Evolutionary conservation across 257 asterid genomes (phyloP), one percentile per base, ranked within the genome.

Genomic region (Solanum sitiens): DNA sequence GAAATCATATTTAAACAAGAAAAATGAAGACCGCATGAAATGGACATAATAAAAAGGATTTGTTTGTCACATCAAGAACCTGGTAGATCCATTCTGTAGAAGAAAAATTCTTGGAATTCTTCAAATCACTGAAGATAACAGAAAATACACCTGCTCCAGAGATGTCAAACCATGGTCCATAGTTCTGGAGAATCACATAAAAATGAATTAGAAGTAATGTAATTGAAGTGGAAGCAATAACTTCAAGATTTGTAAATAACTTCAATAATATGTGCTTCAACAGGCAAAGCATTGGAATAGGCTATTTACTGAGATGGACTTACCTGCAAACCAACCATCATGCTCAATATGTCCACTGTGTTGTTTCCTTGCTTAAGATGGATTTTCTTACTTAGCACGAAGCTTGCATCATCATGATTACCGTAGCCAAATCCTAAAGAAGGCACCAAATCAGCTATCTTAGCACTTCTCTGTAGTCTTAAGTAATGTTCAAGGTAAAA

Each of bases 261-360:
- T 75, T 23, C 59, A 75, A 75, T 2, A 75, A 47, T 16, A 16
- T 80, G 15, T 27, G 44, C 67, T 79, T 45, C 68, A 47, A 42
- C 45, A 44, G 5, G 83, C 87, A 87, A 87, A 42, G 32, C 70
- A 42, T 33, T 27, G 84, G 45, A 37, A 76, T 39, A 30, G 61
- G 10, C 30, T 45, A 33, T 65, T 39, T 39, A 40, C 87, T 18
- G 32, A 25, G 11, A 68, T 72, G 84, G 37, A 47, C 83, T 23
- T 88, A 93, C 98, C 96, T 94, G 98, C 87, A 95, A 89, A 86
- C 98, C 98, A 63, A 95, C 84, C 93, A 95, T 93, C 95, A 94
- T 93, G 86, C 98, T 95, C 89, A 95, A 90, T 5, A 95, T 87
- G 79, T 94, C 98, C 86, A 95, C 33, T 42, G 93, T 90, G 80